Evolutionary conservation across 148 eudicot species (phyloP).

Genomic region (Diospyros lotus): DNA sequence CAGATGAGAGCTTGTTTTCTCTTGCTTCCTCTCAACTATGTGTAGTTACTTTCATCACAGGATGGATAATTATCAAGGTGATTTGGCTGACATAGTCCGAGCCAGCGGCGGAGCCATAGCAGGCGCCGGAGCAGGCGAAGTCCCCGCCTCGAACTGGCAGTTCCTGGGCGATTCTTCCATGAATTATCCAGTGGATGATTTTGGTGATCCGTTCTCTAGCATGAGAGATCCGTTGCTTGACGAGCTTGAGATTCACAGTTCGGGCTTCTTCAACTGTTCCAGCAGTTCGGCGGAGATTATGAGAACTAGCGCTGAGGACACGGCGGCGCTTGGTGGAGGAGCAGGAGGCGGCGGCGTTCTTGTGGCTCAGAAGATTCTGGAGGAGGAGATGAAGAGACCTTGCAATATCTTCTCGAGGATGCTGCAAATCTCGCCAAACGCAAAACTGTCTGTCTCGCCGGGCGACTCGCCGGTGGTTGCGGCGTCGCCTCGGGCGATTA

Average conservation of each 20-base stretch:
- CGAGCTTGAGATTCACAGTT: conserved; percentile 16
- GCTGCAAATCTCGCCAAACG: conserved; percentile 42
- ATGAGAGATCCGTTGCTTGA: conserved; percentile 43
- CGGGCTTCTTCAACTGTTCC: conserved; percentile 11
- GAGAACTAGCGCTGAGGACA: not conserved
- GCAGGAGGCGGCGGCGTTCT: conserved; percentile 4
- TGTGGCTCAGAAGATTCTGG: not conserved
- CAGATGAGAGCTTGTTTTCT: not conserved
- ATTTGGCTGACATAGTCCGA: conserved; percentile 66
- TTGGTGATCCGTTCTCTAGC: conserved; percentile 52
- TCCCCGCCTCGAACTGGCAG: conserved; percentile 22
- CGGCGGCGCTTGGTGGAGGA: not conserved
- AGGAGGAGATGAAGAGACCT: conserved; percentile 15
- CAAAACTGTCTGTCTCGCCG: conserved; percentile 14
- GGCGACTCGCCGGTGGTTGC: conserved; percentile 10
- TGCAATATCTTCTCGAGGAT: conserved; percentile 34
- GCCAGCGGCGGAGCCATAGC: conserved; percentile 21
- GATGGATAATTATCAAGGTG: conserved; percentile 60
- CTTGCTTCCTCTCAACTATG: conserved; percentile 4
- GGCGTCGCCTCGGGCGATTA: not conserved
- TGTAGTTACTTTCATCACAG: conserved; percentile 8
- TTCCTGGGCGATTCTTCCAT: conserved; percentile 15
- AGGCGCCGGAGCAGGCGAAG: not conserved
- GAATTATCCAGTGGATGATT: conserved; percentile 24
- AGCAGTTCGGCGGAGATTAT: not conserved